phyloP scores from a whole-genome alignment of 305 asterid genomes.

The Ajuga reptans region DNA sequence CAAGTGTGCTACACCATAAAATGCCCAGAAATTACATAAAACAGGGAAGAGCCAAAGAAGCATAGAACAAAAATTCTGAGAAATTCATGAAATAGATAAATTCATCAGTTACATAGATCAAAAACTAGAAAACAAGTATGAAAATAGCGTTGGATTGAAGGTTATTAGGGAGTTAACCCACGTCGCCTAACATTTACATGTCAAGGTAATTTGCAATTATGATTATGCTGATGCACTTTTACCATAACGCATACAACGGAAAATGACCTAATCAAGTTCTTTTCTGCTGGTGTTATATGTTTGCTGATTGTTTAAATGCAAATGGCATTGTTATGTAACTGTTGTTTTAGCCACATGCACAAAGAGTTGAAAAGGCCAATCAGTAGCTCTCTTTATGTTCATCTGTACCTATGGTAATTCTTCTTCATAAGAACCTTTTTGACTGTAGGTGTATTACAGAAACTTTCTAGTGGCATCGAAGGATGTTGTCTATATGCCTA shows the following conservation, averaged over 20 bases:
- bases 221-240: background rate
- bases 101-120: too few relatives aligned
- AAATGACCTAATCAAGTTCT: constrained; percentile 2
- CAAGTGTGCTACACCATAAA: too few relatives aligned
- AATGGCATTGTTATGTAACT: background rate
- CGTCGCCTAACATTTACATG: background rate
- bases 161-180: too few relatives aligned
- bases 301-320: constrained; percentile 12
- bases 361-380: background rate
- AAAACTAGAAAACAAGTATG: too few relatives aligned
- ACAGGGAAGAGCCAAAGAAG: too few relatives aligned
- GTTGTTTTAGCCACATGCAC: constrained; percentile 1
- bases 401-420: background rate
- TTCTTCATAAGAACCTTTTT: constrained; percentile 3
- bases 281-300: background rate
- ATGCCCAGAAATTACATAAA: too few relatives aligned
- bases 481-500: background rate
- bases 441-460: background rate
- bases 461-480: background rate
- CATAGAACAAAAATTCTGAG: too few relatives aligned
- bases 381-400: background rate
- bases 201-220: background rate
- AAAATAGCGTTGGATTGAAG: too few relatives aligned
- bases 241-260: background rate
- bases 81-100: too few relatives aligned